Evolutionary conservation across 2,329 filamentous ascomycete species (phyloP), one percentile per base, ranked within the genome.

Genomic region (Pseudogymnoascus sp.): DNA sequence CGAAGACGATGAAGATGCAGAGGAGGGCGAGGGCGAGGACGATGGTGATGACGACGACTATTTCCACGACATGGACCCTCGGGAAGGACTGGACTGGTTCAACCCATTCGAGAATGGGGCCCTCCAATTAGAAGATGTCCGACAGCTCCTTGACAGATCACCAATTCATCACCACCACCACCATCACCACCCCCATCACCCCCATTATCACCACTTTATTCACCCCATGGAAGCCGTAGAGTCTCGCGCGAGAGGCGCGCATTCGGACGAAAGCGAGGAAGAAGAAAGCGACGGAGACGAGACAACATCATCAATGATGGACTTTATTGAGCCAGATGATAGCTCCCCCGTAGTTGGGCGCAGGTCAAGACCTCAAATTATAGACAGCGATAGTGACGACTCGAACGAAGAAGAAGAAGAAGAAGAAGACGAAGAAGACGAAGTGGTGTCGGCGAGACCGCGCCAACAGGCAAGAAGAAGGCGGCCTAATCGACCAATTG

Each of bases 1-100:
- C 11, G 65, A 71, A 42, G 70, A 70, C 16, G 70, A 74, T 1
- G 70, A 71, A 26, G 68, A 47, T 33, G 61, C 16, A 11, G 29
- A 53, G 37, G 29, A 42, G 29, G 35, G 13, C 40, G 29, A 42
- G 29, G 35, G 13, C 40, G 60, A 62, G 10, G 21, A 47, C 31
- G 61, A 44, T n/a, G 24, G 13, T 7, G 61, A 62, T 4, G 61
- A 31, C 5, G 24, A 29, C 2, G 26, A 33, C 50, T 33, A 33
- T 14, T 19, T 65, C 35, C 64, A 64, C n/a, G 29, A 63, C 44
- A 16, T 10, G n/a, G 50, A 33, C 5, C 50, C 29, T 14, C 50
- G 26, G 16, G 26, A 56, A 2, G 50, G 50, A 10, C 29, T 53
- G 24, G 26, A 19, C 33, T 56, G 50, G 50, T 33, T 56, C n/a